Evolutionary conservation across 305 asterid species (phyloP), one percentile per base, ranked within the genome.

Genomic region (Plantago lanceolata): DNA sequence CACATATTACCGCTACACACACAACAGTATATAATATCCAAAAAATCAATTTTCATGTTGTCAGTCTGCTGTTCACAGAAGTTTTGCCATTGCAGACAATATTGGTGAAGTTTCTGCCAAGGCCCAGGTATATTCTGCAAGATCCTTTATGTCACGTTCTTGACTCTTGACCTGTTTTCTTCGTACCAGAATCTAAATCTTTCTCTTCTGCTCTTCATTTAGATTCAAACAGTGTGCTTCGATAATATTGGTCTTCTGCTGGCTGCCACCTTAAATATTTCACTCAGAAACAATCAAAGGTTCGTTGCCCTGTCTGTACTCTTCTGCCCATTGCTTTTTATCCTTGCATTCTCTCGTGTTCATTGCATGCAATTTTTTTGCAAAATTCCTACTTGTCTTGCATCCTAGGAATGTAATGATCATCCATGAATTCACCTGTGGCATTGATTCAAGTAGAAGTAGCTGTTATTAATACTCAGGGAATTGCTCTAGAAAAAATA

Each of bases 211-310:
- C 29, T 26, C 47, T 54, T 57, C 18, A 75, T 84, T 74, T 90
- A 89, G 97, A 93, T 93, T 76, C 98, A 89, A 77, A 85, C 95
- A 12, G 97, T 89, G 59, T 93, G 96, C 92, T 93, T 87, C 48
- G 98, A 89, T 66, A 93, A 81, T 70, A 79, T 89, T 31, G 97
- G 98, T 59, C 96, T 89, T 73, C 68, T 85, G 62, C 82, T 91
- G 53, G 95, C 96, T 61, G 96, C 92, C 52, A 26, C 79, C 75
- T 64, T 91, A 77, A 86, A 92, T 74, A 71, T 92, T 68, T 54
- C 77, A 71, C 68, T 81, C 33, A 76, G 75, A 70, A 76, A 85
- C 75, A 81, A 85, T 66, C 90, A 79, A 78, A 85, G 98, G 98
- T 88, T 71, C 48, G 47, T 66, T 47, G 48, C 65, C 69, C 58